Evolutionary conservation across 2,329 filamentous ascomycete genomes (phyloP), one percentile per base, ranked within the genome.

Genomic region (Clarireedia homoeocarpa): DNA sequence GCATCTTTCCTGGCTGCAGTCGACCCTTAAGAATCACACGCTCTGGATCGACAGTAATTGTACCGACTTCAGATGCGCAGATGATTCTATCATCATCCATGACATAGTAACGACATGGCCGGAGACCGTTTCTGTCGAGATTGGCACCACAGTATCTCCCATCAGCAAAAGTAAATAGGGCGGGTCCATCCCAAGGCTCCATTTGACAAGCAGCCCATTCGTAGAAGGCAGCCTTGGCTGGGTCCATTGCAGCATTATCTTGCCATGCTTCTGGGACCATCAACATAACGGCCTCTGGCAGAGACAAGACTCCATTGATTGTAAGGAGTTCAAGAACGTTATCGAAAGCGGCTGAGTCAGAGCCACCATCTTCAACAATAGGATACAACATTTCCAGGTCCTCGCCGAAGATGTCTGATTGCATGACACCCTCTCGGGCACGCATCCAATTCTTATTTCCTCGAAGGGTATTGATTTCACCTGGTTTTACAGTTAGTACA

Each of bases 391-490:
- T 75, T 73, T 96, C 91, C 15, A 97, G 84, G 68, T 96, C 91
- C 27, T 95, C 90, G 61, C 89, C 90, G 70, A 97, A 97, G 54
- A 95, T 79, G 63, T 91, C 85, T 1, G 92, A 97, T 70, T 90
- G 88, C 81, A 97, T 88, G 62, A 96, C 85, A 73, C 92, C 92
- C 75, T 97, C 92, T 69, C 92, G 86, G 60, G 92, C 92, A 65
- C 91, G 87, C 92, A 97, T 97, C 92, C 92, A 97, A 75, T 97
- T 97, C 81, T 97, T 97, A 78, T 97, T 97, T 59, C 92, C 92
- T 70, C 92, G 88, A 60, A 97, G 77, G 1, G 92, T 97, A 74
- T 97, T 97, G 71, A 97, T 97, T 76, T 97, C 92, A 79, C 78
- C 78, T 80, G 60, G 30, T 50, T 50, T 50, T 58, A 57, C 48